Evolutionary conservation across 768 basidiomycete genomes (phyloP).

Genomic region (Basidioascus undulatus): DNA sequence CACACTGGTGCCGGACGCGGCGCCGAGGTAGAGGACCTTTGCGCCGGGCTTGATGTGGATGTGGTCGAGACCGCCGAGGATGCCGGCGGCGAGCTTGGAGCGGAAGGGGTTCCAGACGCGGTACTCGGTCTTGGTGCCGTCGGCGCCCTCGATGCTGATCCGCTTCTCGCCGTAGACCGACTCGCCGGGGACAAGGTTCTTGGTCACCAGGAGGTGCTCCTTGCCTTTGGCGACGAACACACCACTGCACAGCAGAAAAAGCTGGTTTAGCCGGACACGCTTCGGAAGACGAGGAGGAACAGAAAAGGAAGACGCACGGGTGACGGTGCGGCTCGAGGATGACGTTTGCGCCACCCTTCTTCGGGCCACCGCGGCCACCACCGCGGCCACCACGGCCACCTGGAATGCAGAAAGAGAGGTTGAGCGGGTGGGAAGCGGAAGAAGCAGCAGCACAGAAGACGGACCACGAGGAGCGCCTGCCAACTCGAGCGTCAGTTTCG

Average conservation of each 20-base stretch:
- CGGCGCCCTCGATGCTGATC: slow-evolving; percentile 52
- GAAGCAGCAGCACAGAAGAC: no score
- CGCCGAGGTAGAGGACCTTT: slow-evolving; percentile 93
- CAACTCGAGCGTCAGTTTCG: no score
- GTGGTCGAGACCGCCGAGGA: slow-evolving; percentile 78
- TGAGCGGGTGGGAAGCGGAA: no score
- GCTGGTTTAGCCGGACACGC: background rate
- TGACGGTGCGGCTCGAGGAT: slow-evolving; percentile 90
- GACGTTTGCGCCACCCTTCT: slow-evolving; percentile 55
- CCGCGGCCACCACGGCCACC: slow-evolving; percentile 28
- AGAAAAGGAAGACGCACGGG: slow-evolving; percentile 59
- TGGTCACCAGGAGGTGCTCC: slow-evolving; percentile 87
- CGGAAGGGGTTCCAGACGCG: slow-evolving; percentile 99
- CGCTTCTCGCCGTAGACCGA: slow-evolving; percentile 97
- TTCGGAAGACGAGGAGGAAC: background rate
- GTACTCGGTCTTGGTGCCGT: slow-evolving; percentile 69
- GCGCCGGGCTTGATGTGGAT: slow-evolving; percentile 81
- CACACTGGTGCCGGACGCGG: slow-evolving; percentile 90
- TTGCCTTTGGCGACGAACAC: slow-evolving; percentile 44
- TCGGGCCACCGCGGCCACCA: slow-evolving; percentile 44
- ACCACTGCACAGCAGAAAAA: background rate
- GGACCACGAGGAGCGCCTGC: no score
- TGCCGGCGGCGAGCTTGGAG: slow-evolving; percentile 85
- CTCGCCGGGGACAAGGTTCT: slow-evolving; percentile 92
- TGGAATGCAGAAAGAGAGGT: no score